Evolutionary conservation across 805 yeast species (phyloP).

Genomic region (Ogataea polymorpha): DNA sequence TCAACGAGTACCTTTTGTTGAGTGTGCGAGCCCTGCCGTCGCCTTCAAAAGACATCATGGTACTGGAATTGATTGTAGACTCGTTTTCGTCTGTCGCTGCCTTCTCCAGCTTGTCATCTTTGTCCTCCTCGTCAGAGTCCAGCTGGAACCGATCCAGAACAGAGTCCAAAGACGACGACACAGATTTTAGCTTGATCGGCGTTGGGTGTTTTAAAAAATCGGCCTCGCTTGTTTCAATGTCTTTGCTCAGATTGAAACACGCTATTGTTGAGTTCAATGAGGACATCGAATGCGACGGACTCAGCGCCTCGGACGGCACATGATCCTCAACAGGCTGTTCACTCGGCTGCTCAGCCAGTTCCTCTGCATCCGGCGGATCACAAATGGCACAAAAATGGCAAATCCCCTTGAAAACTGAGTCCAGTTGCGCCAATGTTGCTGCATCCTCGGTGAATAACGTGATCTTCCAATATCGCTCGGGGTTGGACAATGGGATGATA

Average conservation of each 20-base stretch:
- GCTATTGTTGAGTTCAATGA: conserved; percentile 37
- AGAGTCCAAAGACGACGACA: conserved; percentile 28
- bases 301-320: conserved; percentile 1
- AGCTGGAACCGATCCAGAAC: conserved; percentile 23
- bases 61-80: conserved; percentile 22
- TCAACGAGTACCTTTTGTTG: conserved; percentile 24
- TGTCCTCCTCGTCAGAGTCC: conserved; percentile 14
- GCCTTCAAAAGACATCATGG: conserved; percentile 41
- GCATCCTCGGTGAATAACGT: conserved; percentile 34
- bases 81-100: conserved; percentile 5
- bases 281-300: conserved; percentile 21
- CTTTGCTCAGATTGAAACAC: conserved; percentile 31
- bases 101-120: not conserved
- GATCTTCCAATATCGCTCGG: conserved; percentile 71
- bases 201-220: conserved; percentile 21
- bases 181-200: conserved; percentile 23
- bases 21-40: conserved; percentile 35
- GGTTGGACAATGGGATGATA: conserved; percentile 65
- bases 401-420: conserved; percentile 13
- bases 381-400: conserved; percentile 20
- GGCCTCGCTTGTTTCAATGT: conserved; percentile 7
- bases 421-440: conserved; percentile 20
- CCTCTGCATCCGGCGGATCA: not conserved
- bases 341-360: too few species aligned
- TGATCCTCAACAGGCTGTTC: not conserved